Percentiles rank a stretch among this genome's conserved stretches.
Evolutionary conservation across 2,329 filamentous ascomycete genomes (phyloP).

Genomic region (Colletotrichum abscissum): DNA sequence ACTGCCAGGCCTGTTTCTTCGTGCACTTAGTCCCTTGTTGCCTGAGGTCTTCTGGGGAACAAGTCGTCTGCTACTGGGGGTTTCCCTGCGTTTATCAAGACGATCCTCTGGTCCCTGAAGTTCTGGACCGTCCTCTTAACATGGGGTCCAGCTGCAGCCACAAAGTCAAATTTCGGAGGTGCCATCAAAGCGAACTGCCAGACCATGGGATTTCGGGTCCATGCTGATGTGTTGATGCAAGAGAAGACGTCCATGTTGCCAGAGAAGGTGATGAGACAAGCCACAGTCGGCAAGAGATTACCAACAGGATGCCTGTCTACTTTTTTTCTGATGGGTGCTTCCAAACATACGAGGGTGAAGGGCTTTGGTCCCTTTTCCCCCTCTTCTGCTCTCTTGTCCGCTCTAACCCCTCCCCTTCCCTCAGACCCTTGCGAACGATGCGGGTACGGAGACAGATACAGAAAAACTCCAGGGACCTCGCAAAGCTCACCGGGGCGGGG

Average conservation of each 20-base stretch:
- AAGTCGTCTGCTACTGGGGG: neutral
- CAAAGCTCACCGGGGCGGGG: neutral
- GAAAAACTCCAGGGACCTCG: neutral
- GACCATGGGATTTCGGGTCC: constrained; percentile 9
- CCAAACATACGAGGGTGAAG: neutral
- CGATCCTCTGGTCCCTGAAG: constrained; percentile 33
- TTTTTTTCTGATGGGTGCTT: neutral
- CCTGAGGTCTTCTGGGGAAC: neutral
- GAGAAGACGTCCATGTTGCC: constrained; percentile 9
- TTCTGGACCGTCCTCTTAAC: constrained; percentile 24
- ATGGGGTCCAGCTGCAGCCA: constrained; percentile 27
- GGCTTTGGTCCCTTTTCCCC: neutral
- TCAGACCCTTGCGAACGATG: neutral
- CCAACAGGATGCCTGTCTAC: neutral
- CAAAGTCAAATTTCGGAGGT: constrained; percentile 17
- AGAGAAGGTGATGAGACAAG: constrained; percentile 2
- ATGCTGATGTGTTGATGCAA: constrained; percentile 9
- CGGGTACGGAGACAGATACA: neutral
- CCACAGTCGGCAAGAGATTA: neutral
- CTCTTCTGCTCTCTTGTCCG: neutral
- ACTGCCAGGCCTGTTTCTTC: neutral
- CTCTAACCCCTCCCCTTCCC: neutral
- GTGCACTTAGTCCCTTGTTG: neutral
- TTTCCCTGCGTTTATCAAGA: constrained; percentile 8
- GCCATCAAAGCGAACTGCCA: constrained; percentile 9